Evolutionary conservation across 495 filamentous ascomycete genomes (phyloP).

Genomic region (Penicillium malachiteum): DNA sequence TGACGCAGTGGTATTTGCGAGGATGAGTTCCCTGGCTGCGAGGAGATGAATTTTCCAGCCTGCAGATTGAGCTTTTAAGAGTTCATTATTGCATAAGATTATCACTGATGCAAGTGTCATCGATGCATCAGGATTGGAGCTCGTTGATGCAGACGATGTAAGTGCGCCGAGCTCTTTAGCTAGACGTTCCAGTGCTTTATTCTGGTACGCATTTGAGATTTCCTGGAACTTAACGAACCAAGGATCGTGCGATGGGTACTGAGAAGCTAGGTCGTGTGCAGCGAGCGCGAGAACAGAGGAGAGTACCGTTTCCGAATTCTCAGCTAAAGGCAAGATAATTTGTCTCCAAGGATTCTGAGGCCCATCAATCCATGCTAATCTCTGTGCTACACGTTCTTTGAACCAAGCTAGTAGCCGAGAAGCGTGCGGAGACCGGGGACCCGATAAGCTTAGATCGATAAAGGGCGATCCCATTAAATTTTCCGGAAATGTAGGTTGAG

Average conservation of each 20-base stretch:
- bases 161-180: conserved; percentile 15
- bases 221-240: conserved; percentile 12
- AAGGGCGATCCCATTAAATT: conserved; percentile 2
- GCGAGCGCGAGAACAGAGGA: conserved; percentile 28
- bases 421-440: conserved; percentile 7
- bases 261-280: conserved; percentile 21
- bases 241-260: conserved; percentile 12
- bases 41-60: conserved; percentile 17
- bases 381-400: conserved; percentile 19
- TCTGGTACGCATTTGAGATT: conserved; percentile 16
- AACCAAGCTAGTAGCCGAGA: conserved; percentile 21
- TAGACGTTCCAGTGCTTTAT: conserved; percentile 14
- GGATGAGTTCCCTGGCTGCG: conserved; percentile 15
- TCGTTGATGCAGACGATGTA: not conserved
- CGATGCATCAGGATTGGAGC: not conserved
- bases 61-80: conserved; percentile 11
- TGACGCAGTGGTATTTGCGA: not conserved
- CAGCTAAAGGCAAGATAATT: conserved; percentile 23
- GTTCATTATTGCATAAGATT: conserved; percentile 19
- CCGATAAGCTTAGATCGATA: conserved; percentile 8
- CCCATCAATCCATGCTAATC: conserved; percentile 25
- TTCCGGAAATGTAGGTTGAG: not conserved
- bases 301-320: conserved; percentile 24
- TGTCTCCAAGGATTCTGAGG: conserved; percentile 27
- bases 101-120: conserved; percentile 18